Evolutionary conservation across 2,329 filamentous ascomycete genomes (phyloP).

Genomic region (Aspergillus arachidicola): DNA sequence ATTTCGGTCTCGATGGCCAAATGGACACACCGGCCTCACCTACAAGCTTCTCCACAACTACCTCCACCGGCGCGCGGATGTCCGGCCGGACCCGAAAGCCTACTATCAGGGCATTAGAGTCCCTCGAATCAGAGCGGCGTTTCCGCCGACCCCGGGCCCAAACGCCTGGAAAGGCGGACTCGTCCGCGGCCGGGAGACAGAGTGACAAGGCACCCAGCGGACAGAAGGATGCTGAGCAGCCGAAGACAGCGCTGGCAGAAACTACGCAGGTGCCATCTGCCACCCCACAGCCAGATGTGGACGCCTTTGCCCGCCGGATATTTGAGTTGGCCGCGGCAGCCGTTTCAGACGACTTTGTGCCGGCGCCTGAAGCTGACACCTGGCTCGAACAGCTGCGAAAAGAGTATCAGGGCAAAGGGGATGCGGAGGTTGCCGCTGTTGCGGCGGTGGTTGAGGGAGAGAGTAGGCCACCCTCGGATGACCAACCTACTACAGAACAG

Average conservation of each 20-base stretch:
- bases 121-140: slow-evolving; percentile 22
- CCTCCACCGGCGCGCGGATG: slow-evolving; percentile 18
- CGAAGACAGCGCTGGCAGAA: neutral
- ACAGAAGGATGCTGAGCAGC: neutral
- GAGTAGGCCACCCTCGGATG: slow-evolving; percentile 18
- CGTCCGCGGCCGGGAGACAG: slow-evolving; percentile 1
- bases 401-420: slow-evolving; percentile 16
- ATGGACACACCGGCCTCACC: slow-evolving; percentile 23
- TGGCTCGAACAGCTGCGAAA: slow-evolving; percentile 19
- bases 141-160: slow-evolving; percentile 18
- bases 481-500: slow-evolving; percentile 21
- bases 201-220: neutral
- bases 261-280: neutral
- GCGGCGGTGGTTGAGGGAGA: slow-evolving; percentile 10
- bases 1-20: slow-evolving; percentile 25
- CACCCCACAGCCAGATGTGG: slow-evolving; percentile 6
- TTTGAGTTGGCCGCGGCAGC: slow-evolving; percentile 21
- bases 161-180: slow-evolving; percentile 13
- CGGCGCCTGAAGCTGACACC: slow-evolving; percentile 14
- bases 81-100: slow-evolving; percentile 26
- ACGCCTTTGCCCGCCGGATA: slow-evolving; percentile 14
- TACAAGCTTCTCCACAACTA: slow-evolving; percentile 21
- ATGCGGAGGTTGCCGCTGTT: neutral
- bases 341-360: slow-evolving; percentile 16
- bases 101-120: slow-evolving; percentile 24